Conservation (phyloP, 176 grass and related monocot species). For the Leersia perrieri region DNA sequence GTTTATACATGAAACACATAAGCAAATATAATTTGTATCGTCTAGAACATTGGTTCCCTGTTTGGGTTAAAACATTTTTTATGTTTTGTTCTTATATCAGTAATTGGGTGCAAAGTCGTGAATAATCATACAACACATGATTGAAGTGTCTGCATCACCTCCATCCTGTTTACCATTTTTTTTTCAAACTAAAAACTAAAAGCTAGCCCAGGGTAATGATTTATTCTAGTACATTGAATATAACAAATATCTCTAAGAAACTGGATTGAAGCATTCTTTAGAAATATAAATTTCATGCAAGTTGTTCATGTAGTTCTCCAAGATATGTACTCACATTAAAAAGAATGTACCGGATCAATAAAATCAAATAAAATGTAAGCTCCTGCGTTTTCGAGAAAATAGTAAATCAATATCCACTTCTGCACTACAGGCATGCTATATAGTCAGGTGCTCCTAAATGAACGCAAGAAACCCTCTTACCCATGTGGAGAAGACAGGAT, state of each 20-base stretch:
- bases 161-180: neutral
- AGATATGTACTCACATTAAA: neutral
- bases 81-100: neutral
- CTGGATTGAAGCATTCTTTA: neutral
- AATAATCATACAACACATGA: neutral
- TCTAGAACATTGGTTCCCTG: neutral
- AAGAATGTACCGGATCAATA: neutral
- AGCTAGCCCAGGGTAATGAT: neutral
- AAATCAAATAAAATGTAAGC: too few species aligned
- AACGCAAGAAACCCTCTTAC: neutral
- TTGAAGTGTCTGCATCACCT: neutral
- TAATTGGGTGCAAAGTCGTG: neutral
- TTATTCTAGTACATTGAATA: neutral
- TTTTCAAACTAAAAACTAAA: neutral
- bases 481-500: neutral
- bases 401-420: neutral
- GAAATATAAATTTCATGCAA: neutral
- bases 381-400: too few species aligned
- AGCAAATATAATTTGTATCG: neutral
- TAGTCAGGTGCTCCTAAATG: neutral
- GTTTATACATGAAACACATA: neutral
- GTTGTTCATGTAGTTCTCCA: neutral
- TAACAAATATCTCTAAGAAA: neutral
- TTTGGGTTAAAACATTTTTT: neutral
- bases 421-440: neutral